Base-by-base conservation (phyloP, 164 flowering plant species). In the Akebia trifoliata region DNA sequence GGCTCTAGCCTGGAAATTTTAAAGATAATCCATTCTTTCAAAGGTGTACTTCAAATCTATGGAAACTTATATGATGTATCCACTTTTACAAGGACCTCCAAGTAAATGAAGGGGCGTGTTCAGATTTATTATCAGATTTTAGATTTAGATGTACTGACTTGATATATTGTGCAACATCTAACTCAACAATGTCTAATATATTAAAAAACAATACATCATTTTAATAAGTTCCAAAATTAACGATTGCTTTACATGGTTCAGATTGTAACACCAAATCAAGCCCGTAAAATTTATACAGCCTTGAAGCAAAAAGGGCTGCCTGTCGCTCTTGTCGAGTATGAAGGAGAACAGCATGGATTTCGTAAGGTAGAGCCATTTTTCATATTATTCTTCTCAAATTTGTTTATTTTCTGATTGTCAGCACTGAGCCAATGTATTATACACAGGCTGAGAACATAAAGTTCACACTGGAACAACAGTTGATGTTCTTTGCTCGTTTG, bases 331-430 rank as follows among this genome's bases (percentile, higher is more conserved):
- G 90, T 90, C 39, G 90, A 82, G 72, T 93, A 84, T 60, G 96
- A 87, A 83, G 99, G 95, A 61, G 99, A 93, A 64, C 86, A 77
- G 49, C 99, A 93, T 73, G 97, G 99, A 58, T 93, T 93, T 62
- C 95, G 90, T 26, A 90, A 90, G 96, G 97, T 93, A 76, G 47
- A 10, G n/a, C 45, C 37, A 24, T 28, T n/a, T n/a, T 15, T 40
- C n/a, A 0, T 46, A 42, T 12, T 35, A 28, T 54, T 60, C 6
- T 51, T 36, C 24, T 18, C 17, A 37, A 31, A 14, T 43, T 31
- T n/a, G 42, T 38, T 20, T 35, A 10, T 8, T 35, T 17, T 38
- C 8, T 47, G 28, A 21, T 34, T 14, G 20, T 8, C 48, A 28
- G 12, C 22, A 22, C 2, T 38, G 25, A 57, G 26, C 30, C 51